Evolutionary conservation across 163 green algal genomes (phyloP), one percentile per base, ranked within the genome.

Genomic region (Scenedesmus sp.): DNA sequence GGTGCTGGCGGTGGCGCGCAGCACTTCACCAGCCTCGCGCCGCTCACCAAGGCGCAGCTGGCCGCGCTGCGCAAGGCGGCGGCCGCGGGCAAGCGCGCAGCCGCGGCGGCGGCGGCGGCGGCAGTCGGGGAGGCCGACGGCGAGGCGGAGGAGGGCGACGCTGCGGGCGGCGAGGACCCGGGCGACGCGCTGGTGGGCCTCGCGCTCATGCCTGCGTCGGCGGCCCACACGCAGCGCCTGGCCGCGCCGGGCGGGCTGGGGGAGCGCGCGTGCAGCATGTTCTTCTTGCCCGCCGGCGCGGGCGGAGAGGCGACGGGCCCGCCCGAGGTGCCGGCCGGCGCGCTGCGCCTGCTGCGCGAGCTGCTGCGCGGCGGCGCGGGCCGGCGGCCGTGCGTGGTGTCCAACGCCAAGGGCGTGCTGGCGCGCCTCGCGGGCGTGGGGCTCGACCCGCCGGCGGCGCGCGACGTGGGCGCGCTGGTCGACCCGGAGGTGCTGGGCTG

Each of bases 361-460:
- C 28, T 72, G 44, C 36, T 80, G 58, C 34, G 31, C 31, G 47
- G n/a, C 24, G n/a, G 53, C 33, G 28, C 9, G 10, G 45, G 70
- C 26, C 33, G 45, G 36, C n/a, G 42, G 26, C 71, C 58, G 4
- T 80, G 58, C 36, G 24, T 80, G 1, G 71, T 57, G 20, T 53
- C 57, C 58, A 71, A 63, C 45, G 71, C 71, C 17, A 80, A 80
- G 29, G 58, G 7, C 3, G 71, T 80, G 71, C 47, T 80, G 58
- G 63, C 57, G 57, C 54, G 58, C 47, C 28, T 80, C 53, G 39
- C 45, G 39, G 45, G 15, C 15, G 45, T 54, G 24, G 58, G 58
- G 3, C 18, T 72, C 10, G 39, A 47, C 39, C 39, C 17, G 31
- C 45, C 18, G 22, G 18, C 24, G 58, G 71, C 71, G 10, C 15